Evolutionary conservation across 1,139 yeast genomes (phyloP).

Genomic region (Citeromyces siamensis): DNA sequence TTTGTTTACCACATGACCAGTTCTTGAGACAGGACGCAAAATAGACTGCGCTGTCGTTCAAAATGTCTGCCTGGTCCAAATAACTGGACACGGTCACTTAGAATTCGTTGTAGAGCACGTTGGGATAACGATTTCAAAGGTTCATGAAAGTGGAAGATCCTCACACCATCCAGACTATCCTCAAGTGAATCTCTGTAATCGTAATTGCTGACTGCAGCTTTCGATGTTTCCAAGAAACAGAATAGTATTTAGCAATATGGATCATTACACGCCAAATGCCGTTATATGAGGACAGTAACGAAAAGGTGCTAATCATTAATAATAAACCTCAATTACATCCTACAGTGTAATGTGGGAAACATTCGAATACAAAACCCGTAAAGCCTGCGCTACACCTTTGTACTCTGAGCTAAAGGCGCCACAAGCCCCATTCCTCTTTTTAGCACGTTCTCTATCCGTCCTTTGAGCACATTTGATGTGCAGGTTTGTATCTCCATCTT

Average conservation of each 20-base stretch:
- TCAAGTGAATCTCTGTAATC: no score
- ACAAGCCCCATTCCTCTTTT: constrained; percentile 69
- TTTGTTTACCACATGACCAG: constrained; percentile 77
- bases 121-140: no score
- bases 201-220: no score
- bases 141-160: no score
- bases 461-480: constrained; percentile 61
- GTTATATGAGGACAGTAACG: no score
- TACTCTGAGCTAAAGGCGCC: constrained; percentile 49
- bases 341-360: not conserved
- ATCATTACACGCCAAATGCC: no score
- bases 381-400: constrained; percentile 4
- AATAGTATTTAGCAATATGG: no score
- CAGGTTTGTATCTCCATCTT: constrained; percentile 60
- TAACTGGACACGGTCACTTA: constrained; percentile 15
- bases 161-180: no score
- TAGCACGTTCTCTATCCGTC: constrained; percentile 73
- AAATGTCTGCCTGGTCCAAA: no score
- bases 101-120: no score
- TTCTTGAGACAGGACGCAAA: constrained; percentile 81
- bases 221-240: no score
- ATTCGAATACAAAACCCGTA: not conserved
- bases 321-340: not conserved
- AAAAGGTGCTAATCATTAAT: no score
- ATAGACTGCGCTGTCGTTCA: constrained; percentile 49